A percentile compares a stretch with the other conserved stretches of the same genome.
Evolutionary conservation across 495 filamentous ascomycete species (phyloP).

Genomic region (Alectoria sarmentosa): DNA sequence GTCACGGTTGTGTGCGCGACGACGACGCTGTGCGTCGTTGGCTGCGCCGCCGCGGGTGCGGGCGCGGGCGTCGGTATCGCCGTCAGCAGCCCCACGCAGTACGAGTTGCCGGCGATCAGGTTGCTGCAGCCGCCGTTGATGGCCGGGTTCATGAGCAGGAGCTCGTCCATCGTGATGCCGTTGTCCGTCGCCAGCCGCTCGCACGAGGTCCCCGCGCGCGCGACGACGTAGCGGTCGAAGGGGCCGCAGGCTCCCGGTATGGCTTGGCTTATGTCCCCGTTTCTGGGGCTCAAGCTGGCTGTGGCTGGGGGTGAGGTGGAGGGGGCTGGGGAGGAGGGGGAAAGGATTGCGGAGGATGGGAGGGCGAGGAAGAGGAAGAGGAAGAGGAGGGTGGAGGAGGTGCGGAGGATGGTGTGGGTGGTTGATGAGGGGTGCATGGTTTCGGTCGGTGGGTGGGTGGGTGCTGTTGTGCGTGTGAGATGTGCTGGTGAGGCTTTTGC

Average conservation of each 20-base stretch:
- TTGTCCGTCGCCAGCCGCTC: neutral
- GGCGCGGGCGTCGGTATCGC: neutral
- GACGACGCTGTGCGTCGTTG: neutral
- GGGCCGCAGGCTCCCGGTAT: neutral
- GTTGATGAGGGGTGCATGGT: neutral
- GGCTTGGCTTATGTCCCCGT: no score
- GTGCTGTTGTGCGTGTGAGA: no score
- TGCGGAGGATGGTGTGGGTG: neutral
- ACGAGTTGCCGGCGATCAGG: neutral
- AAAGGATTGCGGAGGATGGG: neutral
- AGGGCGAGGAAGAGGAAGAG: neutral
- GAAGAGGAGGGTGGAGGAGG: neutral
- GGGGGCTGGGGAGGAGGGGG: neutral
- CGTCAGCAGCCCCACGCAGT: neutral
- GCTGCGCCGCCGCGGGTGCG: no score
- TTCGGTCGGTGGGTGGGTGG: neutral
- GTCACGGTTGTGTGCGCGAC: neutral
- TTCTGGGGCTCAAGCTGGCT: no score
- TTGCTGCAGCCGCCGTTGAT: neutral
- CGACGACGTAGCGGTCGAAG: neutral
- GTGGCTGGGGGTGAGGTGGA: neutral
- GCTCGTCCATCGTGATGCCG: neutral
- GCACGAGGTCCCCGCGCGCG: neutral
- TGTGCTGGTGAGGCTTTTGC: no score
- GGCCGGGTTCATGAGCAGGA: neutral